These are phyloP conservation scores for Penicillium sp. DNA, from an alignment of 2,329 filamentous ascomycete species.

Conservation along the genomic window DNA sequence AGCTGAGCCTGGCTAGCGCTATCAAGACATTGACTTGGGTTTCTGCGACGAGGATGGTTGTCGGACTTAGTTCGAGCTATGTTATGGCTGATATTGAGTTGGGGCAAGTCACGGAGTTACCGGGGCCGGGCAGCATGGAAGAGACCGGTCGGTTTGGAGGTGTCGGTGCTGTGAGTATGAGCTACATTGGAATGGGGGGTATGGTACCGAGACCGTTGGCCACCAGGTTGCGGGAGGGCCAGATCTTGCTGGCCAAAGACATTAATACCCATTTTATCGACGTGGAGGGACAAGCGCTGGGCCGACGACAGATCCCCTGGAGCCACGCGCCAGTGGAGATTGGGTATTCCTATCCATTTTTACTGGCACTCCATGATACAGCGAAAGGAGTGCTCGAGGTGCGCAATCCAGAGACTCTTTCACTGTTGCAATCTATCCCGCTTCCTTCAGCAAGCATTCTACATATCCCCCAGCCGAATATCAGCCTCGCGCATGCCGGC, in stretches of 20 bases:
- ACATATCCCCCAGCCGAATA: conserved; percentile 89
- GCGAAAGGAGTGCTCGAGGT: conserved; percentile 86
- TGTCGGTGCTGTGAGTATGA: conserved; percentile 84
- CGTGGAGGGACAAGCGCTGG: conserved; percentile 75
- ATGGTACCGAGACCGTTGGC: conserved; percentile 90
- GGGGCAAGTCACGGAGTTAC: conserved; percentile 75
- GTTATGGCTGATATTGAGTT: conserved; percentile 82
- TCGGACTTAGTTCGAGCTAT: conserved; percentile 89
- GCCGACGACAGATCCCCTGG: conserved; percentile 92
- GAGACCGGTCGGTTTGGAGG: conserved; percentile 79
- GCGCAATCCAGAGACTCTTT: conserved; percentile 87
- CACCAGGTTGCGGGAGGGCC: conserved; percentile 76
- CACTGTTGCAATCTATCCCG: conserved; percentile 81
- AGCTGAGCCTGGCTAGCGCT: conserved; percentile 78
- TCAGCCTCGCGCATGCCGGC: conserved; percentile 91
- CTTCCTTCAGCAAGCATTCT: conserved; percentile 81
- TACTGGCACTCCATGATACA: conserved; percentile 81
- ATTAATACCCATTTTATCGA: conserved; percentile 94
- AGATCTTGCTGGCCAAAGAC: conserved; percentile 94
- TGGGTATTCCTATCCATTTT: conserved; percentile 95
- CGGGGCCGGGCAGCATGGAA: conserved; percentile 72
- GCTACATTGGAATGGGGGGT: conserved; percentile 91
- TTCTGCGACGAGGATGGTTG: conserved; percentile 81
- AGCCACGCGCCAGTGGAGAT: conserved; percentile 82
- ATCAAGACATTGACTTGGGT: conserved; percentile 92